phyloP scores from a whole-genome alignment of 2,329 filamentous ascomycete genomes.

The Aspergillus eucalypticola region DNA sequence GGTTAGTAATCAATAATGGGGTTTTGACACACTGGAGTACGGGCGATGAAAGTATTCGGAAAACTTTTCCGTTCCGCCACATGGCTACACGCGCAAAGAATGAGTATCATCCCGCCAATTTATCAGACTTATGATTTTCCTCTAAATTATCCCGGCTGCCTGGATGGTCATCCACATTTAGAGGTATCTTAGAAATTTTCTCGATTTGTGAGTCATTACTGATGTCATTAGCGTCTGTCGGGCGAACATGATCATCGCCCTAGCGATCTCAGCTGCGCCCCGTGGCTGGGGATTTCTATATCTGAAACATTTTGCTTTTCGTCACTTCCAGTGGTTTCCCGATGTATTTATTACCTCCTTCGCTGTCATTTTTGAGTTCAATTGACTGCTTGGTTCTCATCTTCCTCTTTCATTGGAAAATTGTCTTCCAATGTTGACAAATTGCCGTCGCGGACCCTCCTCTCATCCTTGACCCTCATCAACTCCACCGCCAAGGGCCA shows the following conservation, averaged over 20 bases:
- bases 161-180: background rate
- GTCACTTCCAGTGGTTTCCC: background rate
- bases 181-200: background rate
- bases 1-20: no score
- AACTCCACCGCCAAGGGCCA: no score
- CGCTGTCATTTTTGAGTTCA: background rate
- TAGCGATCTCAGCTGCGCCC: background rate
- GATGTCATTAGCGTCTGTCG: background rate
- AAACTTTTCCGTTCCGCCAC: background rate
- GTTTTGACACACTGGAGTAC: background rate
- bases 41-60: background rate
- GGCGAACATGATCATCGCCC: background rate
- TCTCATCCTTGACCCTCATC: no score
- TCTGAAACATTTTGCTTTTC: background rate
- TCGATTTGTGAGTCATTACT: background rate
- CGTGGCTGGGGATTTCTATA: background rate
- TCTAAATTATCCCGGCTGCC: background rate
- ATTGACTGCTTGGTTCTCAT: no score
- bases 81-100: background rate
- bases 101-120: background rate
- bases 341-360: background rate
- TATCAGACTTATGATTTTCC: background rate
- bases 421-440: no score
- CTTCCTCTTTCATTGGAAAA: accelerated
- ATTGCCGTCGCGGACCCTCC: no score